A percentile compares a stretch with the other conserved stretches of the same genome.
phyloP scores from a whole-genome alignment of 1,284 basidiomycete species.

The Erythrobasidium hasegawianum region DNA sequence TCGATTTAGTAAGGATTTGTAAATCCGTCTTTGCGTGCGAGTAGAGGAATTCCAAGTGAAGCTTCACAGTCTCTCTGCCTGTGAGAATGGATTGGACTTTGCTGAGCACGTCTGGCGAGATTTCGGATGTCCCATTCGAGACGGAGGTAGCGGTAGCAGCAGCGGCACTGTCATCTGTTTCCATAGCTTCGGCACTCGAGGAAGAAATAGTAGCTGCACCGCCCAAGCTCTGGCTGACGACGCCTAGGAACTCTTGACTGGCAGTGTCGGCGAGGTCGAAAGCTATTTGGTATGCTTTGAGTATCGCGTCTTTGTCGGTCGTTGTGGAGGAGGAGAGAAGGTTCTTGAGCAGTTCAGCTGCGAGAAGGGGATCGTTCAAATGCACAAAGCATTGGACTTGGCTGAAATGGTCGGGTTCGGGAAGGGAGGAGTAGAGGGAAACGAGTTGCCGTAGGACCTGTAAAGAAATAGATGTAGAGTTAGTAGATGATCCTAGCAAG shows the following conservation, averaged over 20 bases:
- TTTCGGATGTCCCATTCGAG: neutral
- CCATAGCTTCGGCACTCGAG: slow-evolving; percentile 23
- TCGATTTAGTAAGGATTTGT: slow-evolving; percentile 83
- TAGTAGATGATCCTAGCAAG: neutral
- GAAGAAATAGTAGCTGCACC: slow-evolving; percentile 2
- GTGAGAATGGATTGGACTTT: slow-evolving; percentile 60
- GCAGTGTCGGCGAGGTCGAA: slow-evolving; percentile 92
- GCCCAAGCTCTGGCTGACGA: slow-evolving; percentile 50
- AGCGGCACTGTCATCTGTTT: slow-evolving; percentile 24
- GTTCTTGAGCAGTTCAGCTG: slow-evolving; percentile 65
- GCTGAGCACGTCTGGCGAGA: neutral
- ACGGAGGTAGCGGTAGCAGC: neutral
- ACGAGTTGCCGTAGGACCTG: slow-evolving; percentile 60
- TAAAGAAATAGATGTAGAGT: neutral
- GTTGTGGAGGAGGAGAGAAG: slow-evolving; percentile 53
- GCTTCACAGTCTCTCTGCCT: slow-evolving; percentile 81
- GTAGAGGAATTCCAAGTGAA: slow-evolving; percentile 89
- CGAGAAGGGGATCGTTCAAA: slow-evolving; percentile 69
- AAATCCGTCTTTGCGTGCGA: slow-evolving; percentile 89
- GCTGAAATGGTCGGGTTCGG: slow-evolving; percentile 66
- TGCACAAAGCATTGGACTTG: slow-evolving; percentile 84
- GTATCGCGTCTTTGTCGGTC: slow-evolving; percentile 56
- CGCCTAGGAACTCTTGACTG: slow-evolving; percentile 82
- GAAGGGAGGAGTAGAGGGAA: slow-evolving; percentile 74
- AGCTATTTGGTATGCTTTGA: slow-evolving; percentile 85